These are phyloP conservation scores for Trichosporon inkin DNA, from an alignment of 1,284 basidiomycete species.

Conservation along the genomic window DNA sequence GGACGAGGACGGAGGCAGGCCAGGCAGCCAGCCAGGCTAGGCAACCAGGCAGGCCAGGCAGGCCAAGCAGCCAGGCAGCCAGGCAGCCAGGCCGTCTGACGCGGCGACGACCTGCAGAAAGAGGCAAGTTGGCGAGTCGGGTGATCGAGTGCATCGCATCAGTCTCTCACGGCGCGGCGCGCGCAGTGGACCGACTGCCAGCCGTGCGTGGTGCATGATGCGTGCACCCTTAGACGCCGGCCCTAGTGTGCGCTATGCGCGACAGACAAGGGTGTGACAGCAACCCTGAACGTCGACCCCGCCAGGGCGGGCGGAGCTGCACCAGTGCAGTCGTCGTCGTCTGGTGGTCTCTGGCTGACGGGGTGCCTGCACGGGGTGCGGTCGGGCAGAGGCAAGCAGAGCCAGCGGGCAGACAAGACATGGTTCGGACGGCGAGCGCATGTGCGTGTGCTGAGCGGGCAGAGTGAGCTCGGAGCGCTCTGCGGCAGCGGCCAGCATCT, in stretches of 20 bases:
- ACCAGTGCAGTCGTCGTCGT: no score
- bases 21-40: no score
- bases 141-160: not conserved
- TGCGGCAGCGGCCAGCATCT: no score
- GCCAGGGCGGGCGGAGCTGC: not conserved
- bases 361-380: no score
- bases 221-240: not conserved
- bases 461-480: no score
- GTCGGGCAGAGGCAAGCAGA: no score
- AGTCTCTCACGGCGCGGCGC: not conserved
- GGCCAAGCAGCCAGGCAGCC: not conserved
- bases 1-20: no score
- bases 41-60: no score
- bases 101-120: not conserved
- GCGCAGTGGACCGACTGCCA: not conserved
- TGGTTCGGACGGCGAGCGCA: no score
- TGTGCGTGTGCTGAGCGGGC: no score
- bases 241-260: constrained; percentile 4
- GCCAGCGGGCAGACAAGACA: no score
- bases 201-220: not conserved
- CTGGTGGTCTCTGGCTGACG: not conserved
- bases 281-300: not conserved
- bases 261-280: not conserved
- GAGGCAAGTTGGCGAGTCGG: not conserved
- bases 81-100: not conserved